Percentiles rank a stretch among this genome's conserved stretches.
Conservation (phyloP, 1,284 basidiomycete species). For the Cutaneotrichosporon sp. region DNA sequence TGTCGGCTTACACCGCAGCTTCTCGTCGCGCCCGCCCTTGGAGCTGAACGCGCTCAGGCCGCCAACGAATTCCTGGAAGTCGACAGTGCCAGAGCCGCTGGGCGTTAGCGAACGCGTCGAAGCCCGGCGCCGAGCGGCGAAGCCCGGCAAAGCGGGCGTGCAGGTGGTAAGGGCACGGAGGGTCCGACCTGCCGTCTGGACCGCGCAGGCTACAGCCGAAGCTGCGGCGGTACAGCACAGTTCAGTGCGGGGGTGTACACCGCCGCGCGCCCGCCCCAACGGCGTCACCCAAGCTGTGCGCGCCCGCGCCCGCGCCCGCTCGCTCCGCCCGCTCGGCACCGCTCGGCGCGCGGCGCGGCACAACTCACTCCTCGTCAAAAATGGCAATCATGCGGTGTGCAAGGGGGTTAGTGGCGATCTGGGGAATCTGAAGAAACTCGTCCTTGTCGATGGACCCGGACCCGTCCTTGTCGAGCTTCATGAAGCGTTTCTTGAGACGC, state of each 20-base stretch:
- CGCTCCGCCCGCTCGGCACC: no score
- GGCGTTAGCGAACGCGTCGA: not conserved
- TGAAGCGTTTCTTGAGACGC: constrained; percentile 94
- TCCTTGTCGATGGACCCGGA: constrained; percentile 97
- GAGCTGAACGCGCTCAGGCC: constrained; percentile 96
- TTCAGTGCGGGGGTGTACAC: no score
- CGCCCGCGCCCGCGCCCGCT: not conserved
- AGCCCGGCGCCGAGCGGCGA: no score
- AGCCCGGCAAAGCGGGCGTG: no score
- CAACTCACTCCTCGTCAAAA: constrained; percentile 91
- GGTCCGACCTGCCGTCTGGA: no score
- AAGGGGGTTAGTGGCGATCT: constrained; percentile 95
- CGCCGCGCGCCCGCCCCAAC: no score
- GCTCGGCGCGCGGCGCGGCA: no score
- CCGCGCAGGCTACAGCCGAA: no score
- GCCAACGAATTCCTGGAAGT: constrained; percentile 98
- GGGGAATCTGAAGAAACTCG: constrained; percentile 97
- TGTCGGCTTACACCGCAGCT: constrained; percentile 70
- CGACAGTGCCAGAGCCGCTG: constrained; percentile 94
- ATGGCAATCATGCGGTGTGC: constrained; percentile 98
- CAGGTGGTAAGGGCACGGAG: no score
- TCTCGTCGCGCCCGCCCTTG: constrained; percentile 92
- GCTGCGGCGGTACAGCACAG: no score
- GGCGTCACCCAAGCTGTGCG: no score
- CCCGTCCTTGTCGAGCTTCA: constrained; percentile 98